Base-by-base conservation (phyloP, 306 rosid species). In the Castanopsis chinensis region DNA sequence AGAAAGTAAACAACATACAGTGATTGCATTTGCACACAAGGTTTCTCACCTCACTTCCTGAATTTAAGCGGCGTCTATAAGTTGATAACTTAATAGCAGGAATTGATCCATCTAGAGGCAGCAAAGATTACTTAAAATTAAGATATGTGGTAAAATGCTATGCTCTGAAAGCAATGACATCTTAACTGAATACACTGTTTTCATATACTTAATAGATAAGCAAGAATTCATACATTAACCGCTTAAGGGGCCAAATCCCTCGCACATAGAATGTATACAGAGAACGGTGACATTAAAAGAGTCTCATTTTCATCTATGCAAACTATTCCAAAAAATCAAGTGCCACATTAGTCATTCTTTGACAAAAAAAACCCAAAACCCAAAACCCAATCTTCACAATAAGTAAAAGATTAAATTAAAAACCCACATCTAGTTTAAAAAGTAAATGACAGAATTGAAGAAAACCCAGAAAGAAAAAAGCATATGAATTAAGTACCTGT, bases 51-150 rank as follows among this genome's bases (percentile, higher is more conserved):
- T 87, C 93, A 70, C 69, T 86, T 84, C 85, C 82, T 69, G 53
- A 60, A 76, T 89, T 89, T 78, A 93, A 86, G 71, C 97, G 97
- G 32, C 90, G 89, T 80, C 91, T 86, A 76, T 93, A 93, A 69
- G 97, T 89, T 70, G 94, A 72, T 52, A 91, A 51, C 67, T 93
- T 93, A 4, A 93, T 93, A 53, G 91, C 91, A 59, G 97, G 97
- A 85, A 91, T 89, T n/a, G 97, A 86, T 82, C 97, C 96, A 84
- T 93, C 97, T 89, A 74, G 35, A 77, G 73, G 77, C 35, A 83
- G 69, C 55, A 83, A 85, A 81, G 45, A 69, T 45, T 13, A 82
- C 30, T 75, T 54, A 60, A 13, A 53, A 43, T 30, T 74, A 81
- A 64, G 76, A 58, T 53, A 54, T 56, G 41, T 49, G 37, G 14